Evolutionary conservation across 306 rosid species (phyloP), one percentile per base, ranked within the genome.

Genomic region (Citrullus mucosospermus): DNA sequence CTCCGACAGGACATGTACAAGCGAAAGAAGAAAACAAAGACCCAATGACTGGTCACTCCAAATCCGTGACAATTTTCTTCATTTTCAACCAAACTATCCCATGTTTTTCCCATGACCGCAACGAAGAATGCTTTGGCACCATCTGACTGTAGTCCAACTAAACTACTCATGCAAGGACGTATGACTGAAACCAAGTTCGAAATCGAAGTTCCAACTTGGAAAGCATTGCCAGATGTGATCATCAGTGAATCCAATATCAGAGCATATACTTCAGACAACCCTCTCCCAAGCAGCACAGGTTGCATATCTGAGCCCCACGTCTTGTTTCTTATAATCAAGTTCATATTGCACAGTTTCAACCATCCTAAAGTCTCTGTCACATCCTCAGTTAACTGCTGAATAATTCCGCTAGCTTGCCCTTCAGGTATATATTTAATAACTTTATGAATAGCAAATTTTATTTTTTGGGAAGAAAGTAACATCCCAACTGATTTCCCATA

Each of bases 371-470:
- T 83, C 85, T 88, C 91, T 30, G 95, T 87, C 84, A 90, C 72
- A 81, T 92, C 97, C 66, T 60, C 81, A 43, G 85, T 84, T 77
- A 92, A 77, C 83, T 86, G 88, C 63, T 80, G 84, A 81, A 92
- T 79, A 83, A 85, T 90, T 73, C 85, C 90, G 77, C 88, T 86
- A 30, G 87, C 95, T 87, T 92, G 93, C 57, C 98, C 97, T 88
- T 92, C 98, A 46, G 98, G 98, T 78, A 89, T 85, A 73, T 87
- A 84, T 81, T 85, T 85, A 81, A 92, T 44, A 44, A 91, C 91
- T 84, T 80, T 84, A 80, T 77, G 83, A 75, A 90, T 78, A 65
- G 88, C 89, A 82, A 68, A 71, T 78, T 85, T 86, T 71, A 94
- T 87, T 61, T 86, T 86, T 60, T 85, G 87, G 13, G 91, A 87